phyloP scores from a whole-genome alignment of 352 stramenopile species.

The Globisporangium nodosum region DNA sequence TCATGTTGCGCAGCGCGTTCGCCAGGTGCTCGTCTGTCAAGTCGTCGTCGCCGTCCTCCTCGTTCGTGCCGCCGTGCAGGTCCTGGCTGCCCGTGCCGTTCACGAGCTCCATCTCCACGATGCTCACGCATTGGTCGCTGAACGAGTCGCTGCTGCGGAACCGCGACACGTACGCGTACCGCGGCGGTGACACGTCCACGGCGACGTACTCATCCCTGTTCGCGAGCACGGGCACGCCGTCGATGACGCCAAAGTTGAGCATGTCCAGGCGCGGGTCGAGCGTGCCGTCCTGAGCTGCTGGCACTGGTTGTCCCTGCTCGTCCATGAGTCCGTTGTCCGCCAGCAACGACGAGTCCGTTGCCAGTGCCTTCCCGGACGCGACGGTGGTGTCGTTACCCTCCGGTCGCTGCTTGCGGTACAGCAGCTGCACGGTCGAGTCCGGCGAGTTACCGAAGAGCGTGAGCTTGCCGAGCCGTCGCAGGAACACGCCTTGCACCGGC shows the following conservation, averaged over 20 bases:
- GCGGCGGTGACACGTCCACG: conserved; percentile 74
- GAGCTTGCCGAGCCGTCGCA: conserved; percentile 61
- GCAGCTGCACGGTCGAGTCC: conserved; percentile 70
- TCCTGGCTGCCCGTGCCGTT: conserved; percentile 22
- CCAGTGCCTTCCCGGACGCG: neutral
- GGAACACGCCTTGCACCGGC: conserved; percentile 77
- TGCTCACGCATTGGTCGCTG: conserved; percentile 80
- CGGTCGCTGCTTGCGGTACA: conserved; percentile 45
- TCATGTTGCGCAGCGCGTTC: conserved; percentile 42
- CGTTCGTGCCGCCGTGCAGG: conserved; percentile 1
- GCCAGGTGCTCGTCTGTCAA: conserved; percentile 20
- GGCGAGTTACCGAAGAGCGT: conserved; percentile 82
- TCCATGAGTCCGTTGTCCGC: neutral
- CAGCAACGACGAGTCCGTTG: conserved; percentile 17
- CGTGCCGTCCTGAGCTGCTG: neutral
- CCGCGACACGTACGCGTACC: conserved; percentile 70
- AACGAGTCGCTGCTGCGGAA: conserved; percentile 80
- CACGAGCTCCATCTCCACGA: conserved; percentile 65
- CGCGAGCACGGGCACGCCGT: conserved; percentile 52
- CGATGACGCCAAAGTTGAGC: conserved; percentile 57
- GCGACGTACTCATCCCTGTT: conserved; percentile 63
- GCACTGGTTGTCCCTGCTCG: neutral
- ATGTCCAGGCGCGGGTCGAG: conserved; percentile 32
- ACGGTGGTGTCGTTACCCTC: conserved; percentile 2
- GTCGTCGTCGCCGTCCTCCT: conserved; percentile 29